A percentile compares a stretch with the other conserved stretches of the same genome.
Conservation (phyloP, 805 yeast genomes). For the Kluyveromyces siamensis region DNA sequence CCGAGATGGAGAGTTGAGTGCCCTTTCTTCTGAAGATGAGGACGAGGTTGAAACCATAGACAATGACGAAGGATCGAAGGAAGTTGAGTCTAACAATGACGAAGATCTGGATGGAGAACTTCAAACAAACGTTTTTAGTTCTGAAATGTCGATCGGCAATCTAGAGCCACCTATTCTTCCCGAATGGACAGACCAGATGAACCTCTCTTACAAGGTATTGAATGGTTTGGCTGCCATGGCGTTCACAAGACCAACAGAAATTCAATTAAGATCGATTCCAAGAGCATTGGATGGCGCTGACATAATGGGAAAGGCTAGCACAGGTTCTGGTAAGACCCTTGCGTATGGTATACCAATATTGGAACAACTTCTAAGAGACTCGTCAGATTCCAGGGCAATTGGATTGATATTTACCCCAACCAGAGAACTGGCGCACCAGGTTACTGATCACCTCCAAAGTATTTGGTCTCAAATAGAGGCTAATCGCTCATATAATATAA, state of each 20-base stretch:
- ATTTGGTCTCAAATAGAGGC: conserved; percentile 33
- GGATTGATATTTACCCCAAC: conserved; percentile 92
- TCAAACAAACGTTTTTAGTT: conserved; percentile 20
- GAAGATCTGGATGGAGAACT: conserved; percentile 20
- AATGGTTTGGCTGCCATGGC: conserved; percentile 52
- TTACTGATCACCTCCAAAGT: conserved; percentile 62
- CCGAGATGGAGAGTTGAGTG: conserved; percentile 24
- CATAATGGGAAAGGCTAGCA: conserved; percentile 90
- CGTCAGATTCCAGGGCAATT: conserved; percentile 36
- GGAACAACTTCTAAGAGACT: conserved; percentile 40
- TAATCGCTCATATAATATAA: conserved; percentile 49
- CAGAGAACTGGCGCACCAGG: conserved; percentile 93
- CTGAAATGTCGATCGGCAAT: conserved; percentile 19
- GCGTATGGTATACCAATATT: conserved; percentile 92
- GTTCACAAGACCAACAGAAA: conserved; percentile 70
- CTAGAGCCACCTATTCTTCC: conserved; percentile 42
- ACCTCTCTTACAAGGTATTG: conserved; percentile 46
- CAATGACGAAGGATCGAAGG: conserved; percentile 15
- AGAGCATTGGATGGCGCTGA: conserved; percentile 64
- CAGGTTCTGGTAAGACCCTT: conserved; percentile 95
- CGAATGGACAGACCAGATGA: conserved; percentile 42
- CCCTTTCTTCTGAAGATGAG: conserved; percentile 16
- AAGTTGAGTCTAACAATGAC: conserved; percentile 13
- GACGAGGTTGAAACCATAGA: conserved; percentile 14
- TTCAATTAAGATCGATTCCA: conserved; percentile 73